phyloP scores from a whole-genome alignment of 2,329 filamentous ascomycete species.

The Microsporum ferrugineum region DNA sequence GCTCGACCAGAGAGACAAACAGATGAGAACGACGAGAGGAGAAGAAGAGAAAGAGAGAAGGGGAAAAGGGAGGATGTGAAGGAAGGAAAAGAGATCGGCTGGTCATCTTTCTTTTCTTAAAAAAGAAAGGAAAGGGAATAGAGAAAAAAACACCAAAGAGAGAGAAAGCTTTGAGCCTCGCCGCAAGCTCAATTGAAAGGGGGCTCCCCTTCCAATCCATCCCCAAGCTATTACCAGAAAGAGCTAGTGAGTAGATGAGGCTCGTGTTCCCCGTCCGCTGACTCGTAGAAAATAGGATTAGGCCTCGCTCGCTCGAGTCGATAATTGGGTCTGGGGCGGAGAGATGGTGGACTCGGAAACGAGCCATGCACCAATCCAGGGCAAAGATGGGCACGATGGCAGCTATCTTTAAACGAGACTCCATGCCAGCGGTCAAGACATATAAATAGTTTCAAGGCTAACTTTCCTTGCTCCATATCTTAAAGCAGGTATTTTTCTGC shows the following conservation, averaged over 20 bases:
- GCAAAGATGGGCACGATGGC: neutral
- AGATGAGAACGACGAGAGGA: neutral
- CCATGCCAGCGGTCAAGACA: neutral
- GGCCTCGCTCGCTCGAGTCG: neutral
- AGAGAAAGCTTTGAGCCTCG: neutral
- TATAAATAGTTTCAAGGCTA: neutral
- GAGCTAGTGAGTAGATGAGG: neutral
- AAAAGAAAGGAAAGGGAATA: neutral
- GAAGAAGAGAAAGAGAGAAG: neutral
- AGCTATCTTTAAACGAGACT: neutral
- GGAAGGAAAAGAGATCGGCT: conserved; percentile 1
- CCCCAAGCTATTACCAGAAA: neutral
- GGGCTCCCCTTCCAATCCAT: neutral
- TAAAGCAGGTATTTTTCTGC: neutral
- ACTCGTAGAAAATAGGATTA: neutral
- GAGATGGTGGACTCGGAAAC: neutral
- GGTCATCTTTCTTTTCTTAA: neutral
- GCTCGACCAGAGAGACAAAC: neutral
- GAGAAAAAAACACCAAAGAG: neutral
- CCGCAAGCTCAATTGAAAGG: neutral
- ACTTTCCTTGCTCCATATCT: neutral
- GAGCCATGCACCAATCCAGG: neutral
- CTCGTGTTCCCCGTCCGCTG: neutral
- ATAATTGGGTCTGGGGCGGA: neutral
- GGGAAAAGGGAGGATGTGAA: neutral